Evolutionary conservation across 2,329 filamentous ascomycete genomes (phyloP).

Genomic region (Cercospora zeae-maydis): DNA sequence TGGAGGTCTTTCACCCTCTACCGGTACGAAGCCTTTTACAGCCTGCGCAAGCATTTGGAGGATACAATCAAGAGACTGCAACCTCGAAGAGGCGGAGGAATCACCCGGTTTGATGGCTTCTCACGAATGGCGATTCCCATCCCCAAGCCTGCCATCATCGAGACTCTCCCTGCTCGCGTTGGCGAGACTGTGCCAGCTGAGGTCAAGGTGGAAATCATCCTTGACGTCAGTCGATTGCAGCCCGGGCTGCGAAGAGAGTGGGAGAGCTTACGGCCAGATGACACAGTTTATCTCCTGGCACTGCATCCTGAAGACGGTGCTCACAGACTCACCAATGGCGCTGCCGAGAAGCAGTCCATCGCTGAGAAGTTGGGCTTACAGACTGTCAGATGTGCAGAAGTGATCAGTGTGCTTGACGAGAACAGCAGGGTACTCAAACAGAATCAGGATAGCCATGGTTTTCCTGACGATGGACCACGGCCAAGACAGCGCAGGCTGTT

Average conservation of each 20-base stretch:
- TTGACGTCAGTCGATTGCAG: slow-evolving; percentile 77
- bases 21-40: slow-evolving; percentile 87
- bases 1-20: slow-evolving; percentile 91
- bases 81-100: slow-evolving; percentile 63
- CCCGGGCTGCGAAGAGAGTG: slow-evolving; percentile 77
- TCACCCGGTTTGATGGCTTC: slow-evolving; percentile 70
- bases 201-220: slow-evolving; percentile 2
- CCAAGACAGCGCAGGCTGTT: slow-evolving; percentile 66
- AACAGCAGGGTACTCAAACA: slow-evolving; percentile 72
- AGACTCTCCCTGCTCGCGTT: slow-evolving; percentile 77
- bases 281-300: slow-evolving; percentile 82
- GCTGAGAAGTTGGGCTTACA: slow-evolving; percentile 63
- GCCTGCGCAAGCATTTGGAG: slow-evolving; percentile 87
- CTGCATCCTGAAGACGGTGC: slow-evolving; percentile 60
- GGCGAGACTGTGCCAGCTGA: slow-evolving; percentile 67
- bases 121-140: slow-evolving; percentile 92
- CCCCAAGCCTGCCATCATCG: slow-evolving; percentile 77
- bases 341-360: slow-evolving; percentile 45
- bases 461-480: slow-evolving; percentile 60
- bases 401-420: slow-evolving; percentile 82
- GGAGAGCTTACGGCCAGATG: slow-evolving; percentile 81
- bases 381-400: slow-evolving; percentile 74
- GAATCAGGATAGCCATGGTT: slow-evolving; percentile 44
- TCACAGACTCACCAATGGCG: slow-evolving; percentile 54
- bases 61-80: slow-evolving; percentile 73